Conservation (phyloP, 352 stramenopile species). For the Globisporangium perplexum region DNA sequence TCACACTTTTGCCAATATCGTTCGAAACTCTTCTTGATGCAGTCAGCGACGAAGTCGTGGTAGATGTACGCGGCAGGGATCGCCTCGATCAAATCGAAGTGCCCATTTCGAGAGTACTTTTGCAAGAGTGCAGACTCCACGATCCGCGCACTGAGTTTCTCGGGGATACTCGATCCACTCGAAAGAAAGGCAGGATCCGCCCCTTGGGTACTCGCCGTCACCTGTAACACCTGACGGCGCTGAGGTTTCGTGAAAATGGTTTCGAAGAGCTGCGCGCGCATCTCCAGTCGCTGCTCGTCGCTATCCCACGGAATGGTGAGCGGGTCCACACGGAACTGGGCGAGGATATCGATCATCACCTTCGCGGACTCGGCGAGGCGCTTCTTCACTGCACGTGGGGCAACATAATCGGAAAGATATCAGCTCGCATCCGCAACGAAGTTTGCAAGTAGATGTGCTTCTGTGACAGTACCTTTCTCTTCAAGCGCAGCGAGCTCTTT, state of each 20-base stretch:
- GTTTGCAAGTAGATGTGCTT: background rate
- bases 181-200: background rate
- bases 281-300: conserved; percentile 34
- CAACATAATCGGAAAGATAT: background rate
- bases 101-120: conserved; percentile 75
- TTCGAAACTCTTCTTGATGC: conserved; percentile 39
- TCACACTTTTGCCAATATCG: conserved; percentile 31
- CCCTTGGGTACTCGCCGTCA: conserved; percentile 7
- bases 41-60: conserved; percentile 45
- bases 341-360: conserved; percentile 63
- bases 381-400: conserved; percentile 35
- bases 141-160: conserved; percentile 39
- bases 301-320: conserved; percentile 50
- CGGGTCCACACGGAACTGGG: conserved; percentile 48
- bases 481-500: conserved; percentile 59
- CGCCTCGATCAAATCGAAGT: conserved; percentile 62
- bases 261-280: conserved; percentile 47
- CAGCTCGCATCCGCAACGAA: background rate
- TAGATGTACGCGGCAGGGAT: conserved; percentile 39
- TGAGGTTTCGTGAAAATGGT: conserved; percentile 60
- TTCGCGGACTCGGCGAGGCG: conserved; percentile 66
- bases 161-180: conserved; percentile 13
- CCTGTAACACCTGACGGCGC: conserved; percentile 20
- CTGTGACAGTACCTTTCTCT: conserved; percentile 35
- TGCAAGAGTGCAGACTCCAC: conserved; percentile 60